phyloP scores from a whole-genome alignment of 352 stramenopile species.

The Globisporangium abappressorium region DNA sequence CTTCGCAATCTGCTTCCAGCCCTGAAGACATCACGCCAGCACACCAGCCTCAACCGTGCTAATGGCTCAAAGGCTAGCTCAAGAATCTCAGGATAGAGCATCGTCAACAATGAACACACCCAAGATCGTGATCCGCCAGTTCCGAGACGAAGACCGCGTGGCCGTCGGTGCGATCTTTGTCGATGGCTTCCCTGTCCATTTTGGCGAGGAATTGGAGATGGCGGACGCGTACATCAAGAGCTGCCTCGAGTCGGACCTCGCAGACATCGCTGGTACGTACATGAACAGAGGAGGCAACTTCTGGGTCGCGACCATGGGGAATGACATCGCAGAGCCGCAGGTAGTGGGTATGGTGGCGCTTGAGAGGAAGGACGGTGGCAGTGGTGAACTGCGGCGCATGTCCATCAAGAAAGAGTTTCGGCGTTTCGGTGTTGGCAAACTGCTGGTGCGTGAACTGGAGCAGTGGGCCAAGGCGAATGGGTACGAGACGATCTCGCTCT shows the following conservation, averaged over 20 bases:
- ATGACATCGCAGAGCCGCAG: neutral
- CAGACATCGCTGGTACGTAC: conserved; percentile 8
- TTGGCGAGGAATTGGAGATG: neutral
- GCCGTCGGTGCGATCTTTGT: conserved; percentile 12
- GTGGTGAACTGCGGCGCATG: conserved; percentile 46
- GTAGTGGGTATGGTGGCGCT: conserved; percentile 43
- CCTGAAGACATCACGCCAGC: neutral
- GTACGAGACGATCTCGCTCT: conserved; percentile 31
- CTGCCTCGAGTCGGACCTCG: conserved; percentile 13
- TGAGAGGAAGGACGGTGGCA: conserved; percentile 25
- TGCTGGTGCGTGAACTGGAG: conserved; percentile 39
- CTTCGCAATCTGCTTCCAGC: neutral
- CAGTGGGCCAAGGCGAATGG: conserved; percentile 29
- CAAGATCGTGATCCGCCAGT: conserved; percentile 19
- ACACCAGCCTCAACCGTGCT: neutral
- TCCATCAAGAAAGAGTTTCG: conserved; percentile 33
- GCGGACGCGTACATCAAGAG: conserved; percentile 10
- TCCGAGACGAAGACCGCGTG: conserved; percentile 2
- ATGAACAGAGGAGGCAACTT: conserved; percentile 33
- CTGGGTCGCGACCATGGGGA: conserved; percentile 25
- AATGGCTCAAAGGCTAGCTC: neutral
- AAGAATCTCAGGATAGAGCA: neutral
- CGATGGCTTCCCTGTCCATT: conserved; percentile 12
- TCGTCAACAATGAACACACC: neutral
- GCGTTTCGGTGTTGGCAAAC: conserved; percentile 33